phyloP scores from a whole-genome alignment of 768 basidiomycete genomes.

The Amanita fuliginea region DNA sequence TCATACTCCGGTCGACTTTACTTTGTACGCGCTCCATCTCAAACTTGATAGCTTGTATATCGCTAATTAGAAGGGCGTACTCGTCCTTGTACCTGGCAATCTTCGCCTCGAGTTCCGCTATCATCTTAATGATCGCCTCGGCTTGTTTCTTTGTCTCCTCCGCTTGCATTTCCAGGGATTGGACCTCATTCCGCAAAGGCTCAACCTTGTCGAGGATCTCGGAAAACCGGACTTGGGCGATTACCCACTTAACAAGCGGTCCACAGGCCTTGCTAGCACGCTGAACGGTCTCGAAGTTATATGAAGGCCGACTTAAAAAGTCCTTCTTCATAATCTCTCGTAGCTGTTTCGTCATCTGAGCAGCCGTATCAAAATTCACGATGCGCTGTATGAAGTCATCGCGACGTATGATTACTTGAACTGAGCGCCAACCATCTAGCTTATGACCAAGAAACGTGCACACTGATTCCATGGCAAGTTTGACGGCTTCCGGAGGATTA shows the following conservation, averaged over 20 bases:
- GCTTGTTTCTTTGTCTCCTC: conserved; percentile 95
- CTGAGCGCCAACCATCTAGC: conserved; percentile 93
- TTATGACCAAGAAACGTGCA: conserved; percentile 94
- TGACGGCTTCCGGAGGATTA: conserved; percentile 96
- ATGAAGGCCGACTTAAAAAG: conserved; percentile 82
- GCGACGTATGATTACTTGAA: conserved; percentile 89
- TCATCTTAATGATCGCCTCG: conserved; percentile 79
- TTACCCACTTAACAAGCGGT: conserved; percentile 95
- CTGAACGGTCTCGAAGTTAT: conserved; percentile 92
- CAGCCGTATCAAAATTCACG: conserved; percentile 88
- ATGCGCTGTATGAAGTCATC: conserved; percentile 96
- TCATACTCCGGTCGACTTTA: conserved; percentile 97
- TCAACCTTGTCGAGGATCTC: conserved; percentile 97
- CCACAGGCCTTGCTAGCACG: conserved; percentile 95
- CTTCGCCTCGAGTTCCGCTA: conserved; percentile 84
- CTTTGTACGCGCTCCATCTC: conserved; percentile 98
- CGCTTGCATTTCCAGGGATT: conserved; percentile 85
- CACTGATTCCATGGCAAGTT: conserved; percentile 97
- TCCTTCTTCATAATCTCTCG: conserved; percentile 90
- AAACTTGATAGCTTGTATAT: conserved; percentile 91
- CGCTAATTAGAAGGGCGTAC: conserved; percentile 92
- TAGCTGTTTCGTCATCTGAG: conserved; percentile 80
- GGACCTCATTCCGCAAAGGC: conserved; percentile 91
- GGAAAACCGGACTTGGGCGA: conserved; percentile 95
- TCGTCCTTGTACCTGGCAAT: conserved; percentile 94